Base-by-base conservation (phyloP, 2,329 filamentous ascomycete genomes). In the Colletotrichum aenigma region DNA sequence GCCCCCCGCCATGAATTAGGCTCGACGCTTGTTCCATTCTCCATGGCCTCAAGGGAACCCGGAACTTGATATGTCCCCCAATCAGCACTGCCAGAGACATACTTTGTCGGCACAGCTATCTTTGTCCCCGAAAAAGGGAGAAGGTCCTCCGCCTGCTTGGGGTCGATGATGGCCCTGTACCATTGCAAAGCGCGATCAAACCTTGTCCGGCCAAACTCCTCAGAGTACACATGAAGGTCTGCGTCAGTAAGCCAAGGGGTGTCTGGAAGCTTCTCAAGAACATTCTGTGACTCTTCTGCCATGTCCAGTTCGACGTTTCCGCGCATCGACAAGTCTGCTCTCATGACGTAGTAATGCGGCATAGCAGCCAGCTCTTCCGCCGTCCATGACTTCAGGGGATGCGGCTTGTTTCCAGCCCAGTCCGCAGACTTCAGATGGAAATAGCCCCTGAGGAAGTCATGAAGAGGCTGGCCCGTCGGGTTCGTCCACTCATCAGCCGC, bases 261-360 rank as follows among this genome's bases (percentile, higher is more conserved):
- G 10, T 60, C 10, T 2, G 43, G 1, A 13, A 71, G 61, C n/a
- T 36, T 71, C 12, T n/a, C 24, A 1, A 28, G 66, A 15, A 58
- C 16, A 18, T 4, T 7, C 0, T 18, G 9, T 1, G 60, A 12
- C 34, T 71, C 67, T 3, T 16, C 4, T 78, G 77, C 75, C 86
- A 84, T 12, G 86, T 87, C 34, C 78, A 80, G 2, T 2, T 86
- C 85, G 2, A 95, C 88, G 0, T 88, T 86, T 62, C 90, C 85
- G 0, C 91, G 91, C 90, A 94, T 94, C 2, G 87, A 89, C 10
- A 86, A 84, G 62, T 89, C 79, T 4, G 88, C 81, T 2, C 87
- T 89, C 92, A 94, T 93, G 78, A 94, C 87, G 83, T 94, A 94
- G 85, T 94, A 94, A 68, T 90, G 86, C 0, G 93, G 93, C 86